A percentile compares a stretch with the other conserved stretches of the same genome.
Conservation (phyloP, 495 filamentous ascomycete species). For the Aspergillus funiculosus region DNA sequence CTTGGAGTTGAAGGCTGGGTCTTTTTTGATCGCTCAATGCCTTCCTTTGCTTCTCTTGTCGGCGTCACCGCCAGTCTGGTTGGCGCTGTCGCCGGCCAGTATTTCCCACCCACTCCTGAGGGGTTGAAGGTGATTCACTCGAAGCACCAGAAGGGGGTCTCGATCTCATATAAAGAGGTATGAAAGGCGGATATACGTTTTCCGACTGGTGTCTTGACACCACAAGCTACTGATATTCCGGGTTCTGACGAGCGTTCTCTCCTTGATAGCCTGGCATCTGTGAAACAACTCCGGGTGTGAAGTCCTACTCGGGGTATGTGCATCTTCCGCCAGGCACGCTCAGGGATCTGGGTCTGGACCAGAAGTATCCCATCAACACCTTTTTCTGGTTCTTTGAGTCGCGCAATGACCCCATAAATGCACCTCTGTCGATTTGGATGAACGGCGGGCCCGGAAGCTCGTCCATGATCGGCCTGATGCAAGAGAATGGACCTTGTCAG, state of each 20-base stretch:
- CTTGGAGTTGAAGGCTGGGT: not conserved
- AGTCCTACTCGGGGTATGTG: constrained; percentile 34
- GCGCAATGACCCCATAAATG: constrained; percentile 29
- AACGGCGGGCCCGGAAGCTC: constrained; percentile 53
- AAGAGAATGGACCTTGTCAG: constrained; percentile 60
- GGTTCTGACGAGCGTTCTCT: no score
- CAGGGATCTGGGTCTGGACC: constrained; percentile 38
- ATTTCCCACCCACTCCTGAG: constrained; percentile 53
- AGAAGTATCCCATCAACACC: constrained; percentile 63
- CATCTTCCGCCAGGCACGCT: constrained; percentile 46
- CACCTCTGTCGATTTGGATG: constrained; percentile 50
- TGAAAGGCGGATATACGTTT: constrained; percentile 3
- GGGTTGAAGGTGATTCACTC: constrained; percentile 51
- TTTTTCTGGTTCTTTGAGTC: constrained; percentile 76
- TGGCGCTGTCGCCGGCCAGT: constrained; percentile 29
- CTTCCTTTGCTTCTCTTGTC: constrained; percentile 7
- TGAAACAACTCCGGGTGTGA: constrained; percentile 47
- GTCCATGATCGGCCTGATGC: constrained; percentile 56
- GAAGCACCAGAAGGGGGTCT: constrained; percentile 52
- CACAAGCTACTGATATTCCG: no score
- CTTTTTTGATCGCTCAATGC: constrained; percentile 6
- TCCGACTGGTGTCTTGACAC: no score
- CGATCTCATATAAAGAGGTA: constrained; percentile 62
- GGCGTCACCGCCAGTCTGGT: constrained; percentile 18
- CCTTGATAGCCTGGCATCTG: constrained; percentile 43